phyloP scores from a whole-genome alignment of 2,329 filamentous ascomycete genomes.

The Cytospora leucostoma region DNA sequence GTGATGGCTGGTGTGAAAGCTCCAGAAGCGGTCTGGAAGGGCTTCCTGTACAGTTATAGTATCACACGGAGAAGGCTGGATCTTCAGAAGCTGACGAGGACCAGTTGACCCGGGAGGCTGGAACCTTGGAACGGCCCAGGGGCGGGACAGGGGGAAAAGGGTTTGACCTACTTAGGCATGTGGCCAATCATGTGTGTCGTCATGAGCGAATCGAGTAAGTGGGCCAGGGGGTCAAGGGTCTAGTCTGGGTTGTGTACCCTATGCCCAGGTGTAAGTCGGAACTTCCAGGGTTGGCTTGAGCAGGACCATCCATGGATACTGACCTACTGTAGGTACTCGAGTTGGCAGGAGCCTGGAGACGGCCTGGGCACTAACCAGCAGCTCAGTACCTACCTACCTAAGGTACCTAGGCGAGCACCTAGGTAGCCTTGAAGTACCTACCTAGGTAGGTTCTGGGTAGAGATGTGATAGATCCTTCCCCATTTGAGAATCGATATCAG shows the following conservation, averaged over 20 bases:
- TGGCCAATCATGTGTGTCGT: neutral
- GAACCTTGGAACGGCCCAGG: neutral
- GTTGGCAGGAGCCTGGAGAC: neutral
- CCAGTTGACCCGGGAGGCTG: neutral
- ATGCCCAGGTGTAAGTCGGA: conserved; percentile 1
- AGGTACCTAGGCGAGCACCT: neutral
- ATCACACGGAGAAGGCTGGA: too few relatives aligned
- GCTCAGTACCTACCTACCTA: neutral
- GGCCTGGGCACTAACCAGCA: neutral
- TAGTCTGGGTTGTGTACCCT: too few relatives aligned
- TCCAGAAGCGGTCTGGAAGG: too few relatives aligned
- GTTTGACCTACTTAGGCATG: neutral
- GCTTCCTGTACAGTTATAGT: too few relatives aligned
- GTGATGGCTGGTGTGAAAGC: too few relatives aligned
- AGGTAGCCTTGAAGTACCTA: too few relatives aligned
- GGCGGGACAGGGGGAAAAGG: neutral
- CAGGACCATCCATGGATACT: too few relatives aligned
- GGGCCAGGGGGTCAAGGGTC: neutral
- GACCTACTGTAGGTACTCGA: neutral
- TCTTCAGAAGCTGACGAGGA: neutral
- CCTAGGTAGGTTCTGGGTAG: too few relatives aligned
- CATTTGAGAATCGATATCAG: neutral
- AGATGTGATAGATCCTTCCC: too few relatives aligned
- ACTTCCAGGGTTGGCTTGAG: neutral
- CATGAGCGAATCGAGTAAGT: neutral